Percentiles rank a stretch among this genome's conserved stretches.
Evolutionary conservation across 2,329 filamentous ascomycete species (phyloP).

Genomic region (Sclerotinia borealis): DNA sequence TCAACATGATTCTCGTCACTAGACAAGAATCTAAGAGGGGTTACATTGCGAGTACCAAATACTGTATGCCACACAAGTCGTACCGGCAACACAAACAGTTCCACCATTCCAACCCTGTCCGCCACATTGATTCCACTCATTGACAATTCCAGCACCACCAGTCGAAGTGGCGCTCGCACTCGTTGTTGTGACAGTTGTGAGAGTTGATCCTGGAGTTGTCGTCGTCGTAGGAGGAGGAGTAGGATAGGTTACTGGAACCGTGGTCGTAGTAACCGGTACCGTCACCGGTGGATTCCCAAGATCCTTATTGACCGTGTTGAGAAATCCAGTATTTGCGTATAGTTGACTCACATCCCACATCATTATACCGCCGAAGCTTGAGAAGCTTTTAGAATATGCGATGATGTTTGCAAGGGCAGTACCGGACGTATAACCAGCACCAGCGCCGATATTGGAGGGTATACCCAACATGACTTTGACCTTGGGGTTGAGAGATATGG

Average conservation of each 20-base stretch:
- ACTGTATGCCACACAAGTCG: constrained; percentile 15
- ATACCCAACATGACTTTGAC: constrained; percentile 59
- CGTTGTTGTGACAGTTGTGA: constrained; percentile 21
- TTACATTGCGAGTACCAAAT: constrained; percentile 24
- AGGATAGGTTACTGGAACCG: neutral
- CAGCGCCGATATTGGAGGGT: constrained; percentile 42
- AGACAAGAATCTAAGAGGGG: neutral
- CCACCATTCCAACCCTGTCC: constrained; percentile 21
- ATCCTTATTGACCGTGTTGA: constrained; percentile 29
- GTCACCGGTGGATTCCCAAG: constrained; percentile 14
- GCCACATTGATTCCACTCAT: constrained; percentile 19
- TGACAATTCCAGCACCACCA: constrained; percentile 1
- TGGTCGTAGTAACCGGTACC: constrained; percentile 16
- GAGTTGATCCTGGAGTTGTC: constrained; percentile 20
- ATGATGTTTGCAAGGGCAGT: constrained; percentile 45
- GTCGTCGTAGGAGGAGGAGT: constrained; percentile 12
- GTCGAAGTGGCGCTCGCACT: constrained; percentile 17
- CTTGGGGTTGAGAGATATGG: constrained; percentile 48
- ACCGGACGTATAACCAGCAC: constrained; percentile 48
- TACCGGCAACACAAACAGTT: constrained; percentile 17
- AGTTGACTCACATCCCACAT: constrained; percentile 62
- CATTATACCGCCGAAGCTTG: constrained; percentile 62
- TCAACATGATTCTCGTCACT: neutral
- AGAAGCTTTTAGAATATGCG: constrained; percentile 46
- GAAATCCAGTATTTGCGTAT: constrained; percentile 51